Base-by-base conservation (phyloP, 1,284 basidiomycete species). In the Melampsora larici-populina region DNA sequence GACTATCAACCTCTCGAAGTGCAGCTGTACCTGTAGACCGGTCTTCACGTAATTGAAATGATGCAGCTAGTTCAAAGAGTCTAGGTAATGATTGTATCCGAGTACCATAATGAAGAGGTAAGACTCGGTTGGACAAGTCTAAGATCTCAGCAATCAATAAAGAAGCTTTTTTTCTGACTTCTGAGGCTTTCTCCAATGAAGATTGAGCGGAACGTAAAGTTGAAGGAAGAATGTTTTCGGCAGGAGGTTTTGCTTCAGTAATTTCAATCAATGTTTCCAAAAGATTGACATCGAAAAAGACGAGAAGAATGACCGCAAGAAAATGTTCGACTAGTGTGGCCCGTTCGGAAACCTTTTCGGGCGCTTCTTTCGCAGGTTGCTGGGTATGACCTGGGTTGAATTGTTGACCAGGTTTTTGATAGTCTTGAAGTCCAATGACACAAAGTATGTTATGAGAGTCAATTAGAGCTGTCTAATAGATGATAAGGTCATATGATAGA, bases 241-340 rank as follows among this genome's bases (percentile, higher is more conserved):
- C 49, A n/a, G 58, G 65, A 9, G 66, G 43, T 43, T 48, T 82
- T 68, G 86, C 93, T 82, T 94, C 90, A 2, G 96, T 87, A 86
- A 97, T 91, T 21, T 87, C 86, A 5, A 91, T 90, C 62, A 97
- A 86, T 7, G 93, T 92, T 93, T 96, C 75, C 64, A 75, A 79
- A 26, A 81, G 68, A 7, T 71, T 43, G 51, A 64, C 62, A 49
- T 68, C 72, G 29, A 67, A 70, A 15, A 98, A 90, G 5, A 97
- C 88, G 17, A 93, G 87, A 9, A 98, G 87, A 2, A 99, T 86
- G n/a, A 99, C 86, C 0, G 92, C 91, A 63, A 96, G 89, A 82
- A 94, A 99, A 82, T 99, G 96, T 82, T 98, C 94, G 2, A 94
- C 91, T 7, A 98, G 85, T 81, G 92, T 95, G 55, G 94, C 90